Conservation (phyloP, 306 rosid genomes). For the Alnus rubra region DNA sequence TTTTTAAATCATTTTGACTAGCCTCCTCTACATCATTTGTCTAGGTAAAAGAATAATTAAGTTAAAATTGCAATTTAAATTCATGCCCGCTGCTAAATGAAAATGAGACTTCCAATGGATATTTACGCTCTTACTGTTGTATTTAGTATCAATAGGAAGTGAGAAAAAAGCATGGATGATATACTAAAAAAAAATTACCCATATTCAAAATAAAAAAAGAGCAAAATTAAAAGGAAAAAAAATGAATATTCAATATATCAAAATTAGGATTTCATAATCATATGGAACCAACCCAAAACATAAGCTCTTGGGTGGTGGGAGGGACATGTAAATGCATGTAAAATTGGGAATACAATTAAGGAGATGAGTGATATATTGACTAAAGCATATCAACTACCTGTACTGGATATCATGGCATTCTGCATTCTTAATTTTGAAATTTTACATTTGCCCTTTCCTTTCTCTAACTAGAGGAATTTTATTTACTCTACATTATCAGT, state of each 20-base stretch:
- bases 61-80: not conserved
- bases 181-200: not conserved
- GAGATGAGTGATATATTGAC: not conserved
- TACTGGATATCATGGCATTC: not conserved
- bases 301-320: not conserved
- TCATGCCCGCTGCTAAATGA: not conserved
- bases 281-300: not conserved
- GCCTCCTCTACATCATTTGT: slow-evolving; percentile 42
- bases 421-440: not conserved
- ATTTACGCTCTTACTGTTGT: not conserved
- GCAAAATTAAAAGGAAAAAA: not conserved
- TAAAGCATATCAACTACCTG: not conserved
- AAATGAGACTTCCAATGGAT: not conserved
- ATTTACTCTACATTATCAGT: not conserved
- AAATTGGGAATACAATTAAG: not conserved
- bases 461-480: not conserved
- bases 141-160: not conserved
- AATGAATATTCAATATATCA: not conserved
- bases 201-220: not conserved
- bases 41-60: slow-evolving; percentile 29
- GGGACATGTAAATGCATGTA: not conserved
- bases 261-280: not conserved
- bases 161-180: not conserved
- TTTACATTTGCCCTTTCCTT: not conserved
- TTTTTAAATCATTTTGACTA: slow-evolving; percentile 29